Evolutionary conservation across 352 stramenopile genomes (phyloP).

Genomic region (Phytophthora colocasiae): DNA sequence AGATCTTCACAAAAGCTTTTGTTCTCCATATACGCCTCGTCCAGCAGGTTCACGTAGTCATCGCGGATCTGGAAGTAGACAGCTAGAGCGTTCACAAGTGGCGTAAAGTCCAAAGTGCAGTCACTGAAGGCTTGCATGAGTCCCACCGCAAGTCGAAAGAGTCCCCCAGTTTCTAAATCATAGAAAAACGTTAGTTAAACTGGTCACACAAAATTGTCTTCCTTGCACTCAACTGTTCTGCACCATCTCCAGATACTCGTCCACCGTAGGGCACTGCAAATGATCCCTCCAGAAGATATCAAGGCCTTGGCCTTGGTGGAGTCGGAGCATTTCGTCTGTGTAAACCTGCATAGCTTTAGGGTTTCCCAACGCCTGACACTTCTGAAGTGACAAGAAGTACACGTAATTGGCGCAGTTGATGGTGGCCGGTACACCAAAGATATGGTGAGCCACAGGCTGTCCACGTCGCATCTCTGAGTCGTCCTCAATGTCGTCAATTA

Average conservation of each 20-base stretch:
- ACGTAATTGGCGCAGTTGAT: conserved; percentile 99
- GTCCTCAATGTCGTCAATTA: conserved; percentile 99
- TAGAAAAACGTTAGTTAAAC: not conserved
- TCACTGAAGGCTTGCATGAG: conserved; percentile 93
- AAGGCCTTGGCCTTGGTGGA: conserved; percentile 96
- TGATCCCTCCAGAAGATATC: conserved; percentile 97
- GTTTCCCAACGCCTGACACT: conserved; percentile 90
- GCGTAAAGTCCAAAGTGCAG: conserved; percentile 76
- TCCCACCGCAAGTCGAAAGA: conserved; percentile 97
- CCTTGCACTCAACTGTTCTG: conserved; percentile 88
- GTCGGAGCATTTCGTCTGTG: conserved; percentile 94
- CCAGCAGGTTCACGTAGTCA: conserved; percentile 97
- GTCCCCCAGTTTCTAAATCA: conserved; percentile 91
- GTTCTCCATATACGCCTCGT: conserved; percentile 97
- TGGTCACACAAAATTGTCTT: not conserved
- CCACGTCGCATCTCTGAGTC: conserved; percentile 95
- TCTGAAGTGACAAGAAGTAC: conserved; percentile 97
- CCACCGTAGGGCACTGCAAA: conserved; percentile 89
- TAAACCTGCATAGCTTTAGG: conserved; percentile 90
- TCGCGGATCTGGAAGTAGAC: conserved; percentile 99
- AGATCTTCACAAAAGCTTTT: conserved; percentile 99
- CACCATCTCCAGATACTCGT: conserved; percentile 95
- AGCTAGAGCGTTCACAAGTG: conserved; percentile 93
- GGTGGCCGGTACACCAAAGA: conserved; percentile 96
- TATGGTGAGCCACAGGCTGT: conserved; percentile 94